Base-by-base conservation (phyloP, 2,329 filamentous ascomycete species). In the Colletotrichum eleusines region DNA sequence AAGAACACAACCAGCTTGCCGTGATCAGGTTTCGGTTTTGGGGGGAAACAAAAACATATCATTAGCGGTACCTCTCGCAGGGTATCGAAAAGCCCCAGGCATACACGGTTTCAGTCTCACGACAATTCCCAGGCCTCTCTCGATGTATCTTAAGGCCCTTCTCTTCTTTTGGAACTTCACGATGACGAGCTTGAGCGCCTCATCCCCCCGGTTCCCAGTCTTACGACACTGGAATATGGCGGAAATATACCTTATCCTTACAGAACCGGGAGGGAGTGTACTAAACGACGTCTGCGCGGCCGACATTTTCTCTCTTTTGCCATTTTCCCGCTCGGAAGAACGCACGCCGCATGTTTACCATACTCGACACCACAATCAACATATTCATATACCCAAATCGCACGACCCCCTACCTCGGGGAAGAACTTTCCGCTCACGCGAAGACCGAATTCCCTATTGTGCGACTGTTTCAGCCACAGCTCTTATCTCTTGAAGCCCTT, bases 391-490 rank as follows among this genome's bases (percentile, higher is more conserved):
- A 64, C 64, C 61, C 61, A 70, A 66, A 54, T 63, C 54, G 67
- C 66, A 68, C 51, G 54, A 62, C 58, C 58, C 59, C 63, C 69
- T n/a, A n/a, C 70, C 63, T 58, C 69, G 51, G 72, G 70, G 75
- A 71, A 76, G 75, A 76, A 71, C 72, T 73, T 68, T 72, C 73
- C 77, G 77, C 78, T 78, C 77, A 77, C 78, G 77, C 77, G 76
- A 78, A 75, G 42, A 60, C 60, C 58, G 40, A 75, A 69, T 63
- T 63, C 46, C 46, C 66, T 48, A 44, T 69, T 71, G 64, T n/a
- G 69, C 61, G 18, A 64, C 33, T 60, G 55, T 31, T 54, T 26
- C 31, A 31, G 48, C 62, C 42, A 35, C 9, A 14, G 20, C 31
- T 31, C 23, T 63, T 66, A 66, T 71, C 65, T 72, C 59, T 72